Percentiles rank a stretch among this genome's conserved stretches.
Conservation (phyloP, 2,329 filamentous ascomycete genomes). For the Aspergillus quadricinctus region DNA sequence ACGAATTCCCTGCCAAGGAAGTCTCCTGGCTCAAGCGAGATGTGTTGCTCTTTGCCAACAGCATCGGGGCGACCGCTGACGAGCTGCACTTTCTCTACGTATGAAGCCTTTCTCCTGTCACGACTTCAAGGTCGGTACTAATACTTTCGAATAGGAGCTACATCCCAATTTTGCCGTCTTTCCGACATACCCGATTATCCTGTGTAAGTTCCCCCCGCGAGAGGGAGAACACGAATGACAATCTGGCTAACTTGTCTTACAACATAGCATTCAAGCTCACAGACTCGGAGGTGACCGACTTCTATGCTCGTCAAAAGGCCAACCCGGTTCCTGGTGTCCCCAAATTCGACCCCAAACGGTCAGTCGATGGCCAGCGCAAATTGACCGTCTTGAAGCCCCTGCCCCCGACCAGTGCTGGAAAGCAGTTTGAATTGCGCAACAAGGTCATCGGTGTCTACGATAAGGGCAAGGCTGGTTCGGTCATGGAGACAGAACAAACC, state of each 20-base stretch:
- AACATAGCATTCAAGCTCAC: constrained; percentile 68
- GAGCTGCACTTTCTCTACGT: constrained; percentile 93
- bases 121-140: not conserved
- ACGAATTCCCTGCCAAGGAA: constrained; percentile 70
- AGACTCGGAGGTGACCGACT: constrained; percentile 74
- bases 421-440: constrained; percentile 69
- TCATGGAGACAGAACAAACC: constrained; percentile 73
- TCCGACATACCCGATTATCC: constrained; percentile 79
- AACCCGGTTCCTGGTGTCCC: constrained; percentile 71
- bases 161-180: constrained; percentile 84
- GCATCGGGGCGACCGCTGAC: constrained; percentile 77
- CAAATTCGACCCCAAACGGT: constrained; percentile 67
- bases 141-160: constrained; percentile 59
- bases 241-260: constrained; percentile 15
- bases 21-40: constrained; percentile 87
- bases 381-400: constrained; percentile 73
- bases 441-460: constrained; percentile 84
- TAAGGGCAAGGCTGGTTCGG: constrained; percentile 78
- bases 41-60: constrained; percentile 82
- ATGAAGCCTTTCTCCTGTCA: constrained; percentile 25
- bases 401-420: constrained; percentile 65
- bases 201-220: constrained; percentile 53
- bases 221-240: constrained; percentile 13
- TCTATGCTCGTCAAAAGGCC: constrained; percentile 67
- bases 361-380: constrained; percentile 79